Conservation (phyloP, 306 rosid species). For the Prinsepia uniflora region DNA sequence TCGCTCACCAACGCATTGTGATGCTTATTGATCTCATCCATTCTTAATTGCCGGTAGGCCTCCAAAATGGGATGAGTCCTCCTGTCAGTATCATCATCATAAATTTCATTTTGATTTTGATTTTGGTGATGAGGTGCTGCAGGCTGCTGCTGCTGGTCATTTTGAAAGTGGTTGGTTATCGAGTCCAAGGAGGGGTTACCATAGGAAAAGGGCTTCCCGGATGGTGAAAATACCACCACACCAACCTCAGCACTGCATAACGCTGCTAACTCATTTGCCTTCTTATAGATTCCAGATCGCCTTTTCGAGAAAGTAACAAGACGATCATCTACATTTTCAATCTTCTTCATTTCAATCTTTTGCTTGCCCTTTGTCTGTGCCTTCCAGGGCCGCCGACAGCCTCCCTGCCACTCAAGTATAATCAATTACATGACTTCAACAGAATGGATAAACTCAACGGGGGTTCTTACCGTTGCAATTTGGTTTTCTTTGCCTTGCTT, state of each 20-base stretch:
- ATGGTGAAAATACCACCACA: constrained; percentile 8
- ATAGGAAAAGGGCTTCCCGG: constrained; percentile 10
- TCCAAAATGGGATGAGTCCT: background rate
- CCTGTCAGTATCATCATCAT: background rate
- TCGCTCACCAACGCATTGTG: background rate
- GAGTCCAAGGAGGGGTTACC: background rate
- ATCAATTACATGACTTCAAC: too few relatives aligned
- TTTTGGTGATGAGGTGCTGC: background rate
- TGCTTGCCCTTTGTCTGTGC: constrained; percentile 3
- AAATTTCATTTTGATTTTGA: too few relatives aligned
- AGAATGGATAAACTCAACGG: too few relatives aligned
- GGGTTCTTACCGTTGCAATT: too few relatives aligned
- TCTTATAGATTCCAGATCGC: constrained; percentile 13
- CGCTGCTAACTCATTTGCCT: constrained; percentile 14
- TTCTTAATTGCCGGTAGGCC: background rate
- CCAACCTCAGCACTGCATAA: constrained; percentile 16
- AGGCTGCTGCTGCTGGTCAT: background rate
- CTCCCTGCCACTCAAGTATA: too few relatives aligned
- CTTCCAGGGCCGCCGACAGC: background rate
- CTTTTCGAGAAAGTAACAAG: constrained; percentile 18
- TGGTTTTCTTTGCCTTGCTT: too few relatives aligned
- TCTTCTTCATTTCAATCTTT: constrained; percentile 18
- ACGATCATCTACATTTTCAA: background rate
- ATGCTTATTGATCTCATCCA: background rate
- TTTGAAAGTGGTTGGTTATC: background rate